Evolutionary conservation across 2,329 filamentous ascomycete species (phyloP), one percentile per base, ranked within the genome.

Genomic region (Claviceps pazoutovae): DNA sequence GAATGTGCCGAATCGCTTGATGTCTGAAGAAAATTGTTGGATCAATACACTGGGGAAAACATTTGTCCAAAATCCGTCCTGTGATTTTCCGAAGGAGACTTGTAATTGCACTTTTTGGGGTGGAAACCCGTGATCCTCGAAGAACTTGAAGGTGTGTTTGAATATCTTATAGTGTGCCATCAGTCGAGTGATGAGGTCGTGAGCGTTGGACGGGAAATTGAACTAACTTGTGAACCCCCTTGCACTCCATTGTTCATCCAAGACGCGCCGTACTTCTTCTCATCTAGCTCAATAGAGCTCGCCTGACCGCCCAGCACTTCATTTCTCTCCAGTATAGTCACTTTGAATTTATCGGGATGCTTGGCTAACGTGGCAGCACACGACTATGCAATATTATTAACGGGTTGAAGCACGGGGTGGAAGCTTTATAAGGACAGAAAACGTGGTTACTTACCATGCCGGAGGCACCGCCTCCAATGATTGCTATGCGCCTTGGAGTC

Each of bases 101-200:
- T 83, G 79, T 5, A 83, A 69, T 55, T 77, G 72, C 42, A 83
- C 75, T 8, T 78, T 74, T 56, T 80, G 71, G 3, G 79, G 71
- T 49, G 75, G 70, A 57, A 75, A 72, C 13, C 74, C 74, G 56
- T 82, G 74, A 48, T 74, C 69, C 5, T 72, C 68, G 59, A 83
- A 83, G 72, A 82, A 82, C 50, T 77, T 78, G 70, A 83, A 76
- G 0, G 80, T 83, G 59, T 84, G 80, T 60, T 83, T 79, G 65
- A 84, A 84, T 56, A 83, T 83, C 67, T 81, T 42, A 68, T 13
- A 36, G 9, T 34, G 41, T 16, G 14, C 14, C 16, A 21, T 53
- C 38, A 44, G 38, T 42, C 5, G 16, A 6, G n/a, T 19, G 26
- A 37, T 8, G 47, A 48, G 13, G 9, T 36, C 9, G 17, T 13